phyloP scores from a whole-genome alignment of 805 yeast genomes.

The Candida patagonica region DNA sequence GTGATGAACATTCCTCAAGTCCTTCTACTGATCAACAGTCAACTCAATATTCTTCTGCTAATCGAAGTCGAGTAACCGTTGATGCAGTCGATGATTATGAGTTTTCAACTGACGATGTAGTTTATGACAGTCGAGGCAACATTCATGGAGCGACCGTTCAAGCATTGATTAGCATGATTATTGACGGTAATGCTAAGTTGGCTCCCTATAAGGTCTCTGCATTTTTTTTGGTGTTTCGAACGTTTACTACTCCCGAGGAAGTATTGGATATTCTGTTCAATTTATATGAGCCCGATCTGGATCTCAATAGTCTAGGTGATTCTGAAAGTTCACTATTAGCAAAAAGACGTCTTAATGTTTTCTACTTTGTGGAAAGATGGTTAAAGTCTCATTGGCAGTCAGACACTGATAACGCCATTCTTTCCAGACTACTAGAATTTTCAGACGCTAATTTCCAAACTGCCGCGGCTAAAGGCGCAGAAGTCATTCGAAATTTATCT shows the following conservation, averaged over 20 bases:
- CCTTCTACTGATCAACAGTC: not conserved
- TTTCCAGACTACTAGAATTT: conserved; percentile 67
- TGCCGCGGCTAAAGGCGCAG: conserved; percentile 13
- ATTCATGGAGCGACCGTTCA: conserved; percentile 28
- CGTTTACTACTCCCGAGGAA: conserved; percentile 58
- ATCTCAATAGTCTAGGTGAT: conserved; percentile 38
- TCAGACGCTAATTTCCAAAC: conserved; percentile 28
- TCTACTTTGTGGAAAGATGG: conserved; percentile 72
- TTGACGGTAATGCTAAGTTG: conserved; percentile 14
- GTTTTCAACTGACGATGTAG: conserved; percentile 2
- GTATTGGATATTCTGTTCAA: conserved; percentile 58
- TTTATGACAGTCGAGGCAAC: conserved; percentile 17
- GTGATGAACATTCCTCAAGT: not conserved
- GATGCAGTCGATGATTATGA: not conserved
- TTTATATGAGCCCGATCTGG: conserved; percentile 29
- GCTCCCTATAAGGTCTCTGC: conserved; percentile 56
- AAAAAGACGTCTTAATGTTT: conserved; percentile 45
- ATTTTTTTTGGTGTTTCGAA: conserved; percentile 67
- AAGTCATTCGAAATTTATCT: conserved; percentile 16
- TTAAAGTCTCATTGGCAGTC: conserved; percentile 83
- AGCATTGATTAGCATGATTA: conserved; percentile 23
- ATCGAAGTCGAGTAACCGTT: not conserved
- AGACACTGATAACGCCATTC: conserved; percentile 44
- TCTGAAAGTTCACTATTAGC: conserved; percentile 26
- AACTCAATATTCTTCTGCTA: not conserved